Evolutionary conservation across 225 moss, liverwort and hornwort genomes (phyloP), one percentile per base, ranked within the genome.

Genomic region (Sphagnum tenellum): DNA sequence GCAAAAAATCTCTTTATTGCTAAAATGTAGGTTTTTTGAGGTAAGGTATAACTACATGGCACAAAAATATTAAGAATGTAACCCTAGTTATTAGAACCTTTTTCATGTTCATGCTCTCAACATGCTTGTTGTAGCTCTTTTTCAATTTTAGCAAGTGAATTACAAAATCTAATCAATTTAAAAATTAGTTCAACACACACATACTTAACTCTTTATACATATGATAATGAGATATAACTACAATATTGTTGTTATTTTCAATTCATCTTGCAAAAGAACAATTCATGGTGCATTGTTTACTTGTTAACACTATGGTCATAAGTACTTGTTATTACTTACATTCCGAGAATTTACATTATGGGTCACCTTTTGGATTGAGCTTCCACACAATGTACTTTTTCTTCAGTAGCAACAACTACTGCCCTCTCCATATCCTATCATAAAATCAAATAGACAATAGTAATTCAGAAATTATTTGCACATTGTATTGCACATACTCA

Each of bases 371-470:
- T 93, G 93, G 50, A 91, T 61, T 90, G 89, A 45, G 82, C 73
- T 61, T 89, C 96, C 65, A 98, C 61, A 57, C 87, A 71, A 61
- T 90, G 85, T 72, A 80, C 55, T 70, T 79, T 89, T 68, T 90
- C 96, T 69, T 98, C 90, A 2, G 87, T 85, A 73, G 70, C 72
- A 73, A 93, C 87, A 61, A 98, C 84, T 13, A 77, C 74, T 55
- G 83, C 76, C 75, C 90, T 79, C 71, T 90, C 88, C n/a, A 73
- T 76, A 76, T 90, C 90, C 90, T 90, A 77, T 3, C 2, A 14
- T 8, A 69, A 5, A 47, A 46, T 64, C 47, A 6, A 45, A 60
- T 7, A 60, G 14, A 45, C 9, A 9, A 1, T 52, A 46, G 2
- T 8, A 65, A 8, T 50, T 4, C 51, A 4, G 13, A 12, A 14